phyloP scores from a whole-genome alignment of 345 rosid genomes.

The Camelina laxa region DNA sequence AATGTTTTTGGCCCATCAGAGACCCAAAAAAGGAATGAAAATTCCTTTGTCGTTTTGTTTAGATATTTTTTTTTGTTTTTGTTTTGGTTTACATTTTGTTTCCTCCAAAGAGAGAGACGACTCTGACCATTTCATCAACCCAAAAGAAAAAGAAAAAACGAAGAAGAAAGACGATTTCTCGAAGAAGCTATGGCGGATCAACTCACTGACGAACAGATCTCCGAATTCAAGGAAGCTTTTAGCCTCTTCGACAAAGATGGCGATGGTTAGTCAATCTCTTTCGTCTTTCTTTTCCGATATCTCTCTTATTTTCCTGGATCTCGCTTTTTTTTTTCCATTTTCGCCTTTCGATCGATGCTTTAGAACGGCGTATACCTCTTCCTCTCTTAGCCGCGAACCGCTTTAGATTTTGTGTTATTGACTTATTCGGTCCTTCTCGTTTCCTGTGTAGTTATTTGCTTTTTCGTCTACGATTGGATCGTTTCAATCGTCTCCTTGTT shows the following conservation, averaged over 20 bases:
- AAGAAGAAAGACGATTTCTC: conserved; percentile 20
- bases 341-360: conserved; percentile 13
- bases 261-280: conserved; percentile 36
- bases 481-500: not conserved
- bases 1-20: no score
- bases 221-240: conserved; percentile 36
- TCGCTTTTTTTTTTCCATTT: not conserved
- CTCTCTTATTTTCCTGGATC: conserved; percentile 18
- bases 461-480: not conserved
- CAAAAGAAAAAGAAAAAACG: no score
- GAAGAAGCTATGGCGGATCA: conserved; percentile 41
- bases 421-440: not conserved
- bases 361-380: not conserved
- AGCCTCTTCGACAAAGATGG: conserved; percentile 40
- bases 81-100: not conserved
- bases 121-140: not conserved
- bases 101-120: conserved; percentile 20
- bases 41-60: conserved; percentile 23
- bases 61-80: conserved; percentile 21
- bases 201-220: conserved; percentile 45
- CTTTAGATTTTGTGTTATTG: not conserved
- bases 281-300: not conserved
- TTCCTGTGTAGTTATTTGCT: not conserved
- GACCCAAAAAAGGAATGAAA: no score
- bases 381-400: not conserved